Evolutionary conservation across 2,329 filamentous ascomycete species (phyloP).

Genomic region (Talaromyces sp.): DNA sequence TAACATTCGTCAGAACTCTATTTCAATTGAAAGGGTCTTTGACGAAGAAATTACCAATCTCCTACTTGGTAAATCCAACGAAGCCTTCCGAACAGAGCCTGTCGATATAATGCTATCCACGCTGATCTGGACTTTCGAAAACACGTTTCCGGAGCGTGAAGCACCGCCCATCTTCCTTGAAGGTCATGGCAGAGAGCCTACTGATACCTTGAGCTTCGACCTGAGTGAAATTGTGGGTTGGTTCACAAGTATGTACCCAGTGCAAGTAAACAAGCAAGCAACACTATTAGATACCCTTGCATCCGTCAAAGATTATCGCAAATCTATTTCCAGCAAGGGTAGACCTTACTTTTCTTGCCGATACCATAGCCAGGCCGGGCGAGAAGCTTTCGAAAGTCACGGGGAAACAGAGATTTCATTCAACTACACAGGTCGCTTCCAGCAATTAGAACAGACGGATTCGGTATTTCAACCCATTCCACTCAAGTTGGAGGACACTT

Average conservation of each 20-base stretch:
- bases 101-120: conserved; percentile 1
- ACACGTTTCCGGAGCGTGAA: neutral
- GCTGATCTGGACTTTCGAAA: neutral
- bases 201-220: neutral
- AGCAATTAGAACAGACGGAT: neutral
- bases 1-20: neutral
- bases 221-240: neutral
- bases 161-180: neutral
- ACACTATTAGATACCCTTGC: neutral
- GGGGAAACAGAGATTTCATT: neutral
- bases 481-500: neutral
- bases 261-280: neutral
- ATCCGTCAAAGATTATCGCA: neutral
- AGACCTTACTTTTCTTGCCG: neutral
- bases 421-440: neutral
- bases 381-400: neutral
- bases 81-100: conserved; percentile 1
- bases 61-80: neutral
- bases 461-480: neutral
- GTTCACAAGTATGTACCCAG: conserved; percentile 3
- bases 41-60: neutral
- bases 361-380: neutral
- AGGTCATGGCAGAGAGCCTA: neutral
- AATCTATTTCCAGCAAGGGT: neutral
- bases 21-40: conserved; percentile 20